phyloP scores from a whole-genome alignment of 208 protist species.

The Leishmania guyanensis region DNA sequence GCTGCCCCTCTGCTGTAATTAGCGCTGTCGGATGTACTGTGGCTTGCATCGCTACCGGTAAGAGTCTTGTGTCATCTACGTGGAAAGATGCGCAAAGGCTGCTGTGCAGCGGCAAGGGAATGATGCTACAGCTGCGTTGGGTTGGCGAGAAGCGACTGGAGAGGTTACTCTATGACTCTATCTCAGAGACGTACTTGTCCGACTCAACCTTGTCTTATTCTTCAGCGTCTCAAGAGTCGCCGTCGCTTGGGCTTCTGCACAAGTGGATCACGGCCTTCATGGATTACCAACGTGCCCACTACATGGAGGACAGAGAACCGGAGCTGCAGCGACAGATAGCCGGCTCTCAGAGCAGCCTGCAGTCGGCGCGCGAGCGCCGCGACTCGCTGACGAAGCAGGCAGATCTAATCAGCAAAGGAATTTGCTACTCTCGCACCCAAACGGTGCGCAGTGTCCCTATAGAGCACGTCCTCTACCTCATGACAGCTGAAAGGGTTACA shows the following conservation, averaged over 20 bases:
- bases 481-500: constrained; percentile 33
- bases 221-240: constrained; percentile 23
- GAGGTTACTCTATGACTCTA: constrained; percentile 12
- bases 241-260: constrained; percentile 35
- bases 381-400: constrained; percentile 33
- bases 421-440: constrained; percentile 29
- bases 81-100: constrained; percentile 27
- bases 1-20: constrained; percentile 12
- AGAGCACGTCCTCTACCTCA: constrained; percentile 32
- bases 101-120: constrained; percentile 15
- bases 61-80: constrained; percentile 15
- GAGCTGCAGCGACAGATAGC: constrained; percentile 47
- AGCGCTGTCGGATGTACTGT: constrained; percentile 25
- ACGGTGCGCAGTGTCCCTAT: constrained; percentile 28
- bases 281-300: constrained; percentile 43
- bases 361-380: constrained; percentile 29
- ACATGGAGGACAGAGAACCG: constrained; percentile 33
- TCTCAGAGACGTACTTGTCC: constrained; percentile 14
- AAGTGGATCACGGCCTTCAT: constrained; percentile 65
- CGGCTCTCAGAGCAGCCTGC: constrained; percentile 31
- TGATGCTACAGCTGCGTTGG: constrained; percentile 12
- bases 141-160: constrained; percentile 21
- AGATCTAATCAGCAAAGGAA: constrained; percentile 28
- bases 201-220: constrained; percentile 23
- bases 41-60: constrained; percentile 19